Conservation (phyloP, 805 yeast genomes). For the Debaryomyces prosopidis region DNA sequence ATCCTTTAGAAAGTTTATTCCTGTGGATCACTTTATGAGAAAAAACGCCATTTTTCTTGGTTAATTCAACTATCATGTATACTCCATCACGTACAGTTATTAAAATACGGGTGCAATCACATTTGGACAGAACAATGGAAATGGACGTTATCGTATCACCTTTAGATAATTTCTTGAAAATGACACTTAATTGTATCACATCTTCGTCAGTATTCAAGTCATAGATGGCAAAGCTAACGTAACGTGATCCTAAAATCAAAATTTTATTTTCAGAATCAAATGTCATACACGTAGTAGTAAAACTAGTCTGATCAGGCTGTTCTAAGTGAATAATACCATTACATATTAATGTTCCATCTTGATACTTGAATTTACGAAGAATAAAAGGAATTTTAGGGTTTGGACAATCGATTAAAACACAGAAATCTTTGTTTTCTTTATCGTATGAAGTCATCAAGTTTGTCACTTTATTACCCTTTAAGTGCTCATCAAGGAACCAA, state of each 20-base stretch:
- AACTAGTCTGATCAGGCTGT: constrained; percentile 45
- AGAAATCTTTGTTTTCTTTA: constrained; percentile 20
- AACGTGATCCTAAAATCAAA: constrained; percentile 70
- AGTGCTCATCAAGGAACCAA: constrained; percentile 24
- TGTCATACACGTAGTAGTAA: constrained; percentile 60
- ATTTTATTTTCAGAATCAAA: constrained; percentile 37
- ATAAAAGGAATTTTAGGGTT: constrained; percentile 58
- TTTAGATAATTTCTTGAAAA: constrained; percentile 51
- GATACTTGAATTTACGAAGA: constrained; percentile 34
- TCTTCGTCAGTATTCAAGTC: constrained; percentile 30
- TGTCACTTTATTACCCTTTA: constrained; percentile 45
- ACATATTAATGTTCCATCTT: constrained; percentile 19
- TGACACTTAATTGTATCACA: constrained; percentile 15
- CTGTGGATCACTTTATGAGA: constrained; percentile 40
- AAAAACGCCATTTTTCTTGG: constrained; percentile 10
- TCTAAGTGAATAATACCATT: constrained; percentile 26
- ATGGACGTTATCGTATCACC: constrained; percentile 73
- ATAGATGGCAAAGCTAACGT: constrained; percentile 63
- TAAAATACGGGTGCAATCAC: constrained; percentile 24
- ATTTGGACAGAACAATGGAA: constrained; percentile 30
- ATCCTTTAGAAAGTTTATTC: constrained; percentile 72
- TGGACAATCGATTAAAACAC: constrained; percentile 63
- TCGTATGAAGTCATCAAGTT: constrained; percentile 43
- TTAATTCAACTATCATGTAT: constrained; percentile 43
- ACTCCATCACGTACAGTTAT: constrained; percentile 69